Percentiles rank a stretch among this genome's conserved stretches.
Evolutionary conservation across 108 stramenopile genomes (phyloP).

Genomic region (Skeletonema grethae): DNA sequence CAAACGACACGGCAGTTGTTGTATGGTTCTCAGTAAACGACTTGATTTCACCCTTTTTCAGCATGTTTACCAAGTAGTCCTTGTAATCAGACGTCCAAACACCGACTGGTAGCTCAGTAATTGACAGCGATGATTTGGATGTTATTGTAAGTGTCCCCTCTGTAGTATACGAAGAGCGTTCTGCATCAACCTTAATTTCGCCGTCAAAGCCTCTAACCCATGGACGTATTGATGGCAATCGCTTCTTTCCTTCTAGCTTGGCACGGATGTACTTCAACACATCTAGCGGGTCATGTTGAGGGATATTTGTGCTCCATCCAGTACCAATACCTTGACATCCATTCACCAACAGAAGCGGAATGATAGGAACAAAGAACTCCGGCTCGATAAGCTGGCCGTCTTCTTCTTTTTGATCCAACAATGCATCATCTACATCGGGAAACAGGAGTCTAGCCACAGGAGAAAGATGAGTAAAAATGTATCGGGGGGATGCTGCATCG

Average conservation of each 20-base stretch:
- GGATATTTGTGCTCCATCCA: slow-evolving; percentile 92
- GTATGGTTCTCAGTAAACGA: slow-evolving; percentile 86
- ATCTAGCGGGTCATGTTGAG: slow-evolving; percentile 82
- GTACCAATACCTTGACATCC: slow-evolving; percentile 95
- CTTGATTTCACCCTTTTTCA: slow-evolving; percentile 57
- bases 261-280: slow-evolving; percentile 76
- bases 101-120: slow-evolving; percentile 90
- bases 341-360: slow-evolving; percentile 88
- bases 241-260: slow-evolving; percentile 56
- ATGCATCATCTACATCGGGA: slow-evolving; percentile 83
- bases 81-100: slow-evolving; percentile 91
- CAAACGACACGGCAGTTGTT: slow-evolving; percentile 79
- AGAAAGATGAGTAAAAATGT: slow-evolving; percentile 89
- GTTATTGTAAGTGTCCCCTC: slow-evolving; percentile 52
- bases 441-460: slow-evolving; percentile 77
- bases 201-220: slow-evolving; percentile 79
- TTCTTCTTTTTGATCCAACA: slow-evolving; percentile 80
- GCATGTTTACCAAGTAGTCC: slow-evolving; percentile 62
- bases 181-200: slow-evolving; percentile 41
- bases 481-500: slow-evolving; percentile 92
- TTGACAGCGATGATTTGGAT: slow-evolving; percentile 53
- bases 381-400: slow-evolving; percentile 91
- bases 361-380: slow-evolving; percentile 79
- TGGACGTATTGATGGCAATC: slow-evolving; percentile 57
- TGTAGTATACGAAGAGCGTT: slow-evolving; percentile 48